Evolutionary conservation across 495 filamentous ascomycete species (phyloP).

Genomic region (Gamarada debralockiae): DNA sequence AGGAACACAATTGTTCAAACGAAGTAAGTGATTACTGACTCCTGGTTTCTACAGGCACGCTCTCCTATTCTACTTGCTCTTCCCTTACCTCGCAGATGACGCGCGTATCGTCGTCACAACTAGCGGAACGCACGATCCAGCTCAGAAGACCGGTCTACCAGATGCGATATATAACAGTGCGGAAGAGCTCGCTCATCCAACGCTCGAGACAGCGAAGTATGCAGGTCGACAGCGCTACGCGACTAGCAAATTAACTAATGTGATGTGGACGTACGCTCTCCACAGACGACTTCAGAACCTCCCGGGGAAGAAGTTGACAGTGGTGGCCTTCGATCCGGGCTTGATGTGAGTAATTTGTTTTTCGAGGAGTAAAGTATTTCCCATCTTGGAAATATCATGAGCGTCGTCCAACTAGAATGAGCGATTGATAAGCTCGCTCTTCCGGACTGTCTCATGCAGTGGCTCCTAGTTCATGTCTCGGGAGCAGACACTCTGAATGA

Average conservation of each 20-base stretch:
- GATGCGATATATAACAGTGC: conserved; percentile 29
- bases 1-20: too few relatives aligned
- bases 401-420: too few relatives aligned
- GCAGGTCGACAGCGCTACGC: conserved; percentile 29
- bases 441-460: too few relatives aligned
- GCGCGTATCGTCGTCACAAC: conserved; percentile 40
- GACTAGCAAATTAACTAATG: conserved; percentile 18
- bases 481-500: too few relatives aligned
- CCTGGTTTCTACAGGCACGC: too few relatives aligned
- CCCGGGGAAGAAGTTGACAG: conserved; percentile 15
- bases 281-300: conserved; percentile 25
- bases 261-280: conserved; percentile 39
- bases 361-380: too few relatives aligned
- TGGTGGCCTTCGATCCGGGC: conserved; percentile 39
- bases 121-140: conserved; percentile 34
- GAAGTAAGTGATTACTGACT: too few relatives aligned
- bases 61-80: conserved; percentile 47
- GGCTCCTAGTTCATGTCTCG: too few relatives aligned
- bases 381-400: too few relatives aligned
- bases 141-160: conserved; percentile 27
- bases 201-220: conserved; percentile 14
- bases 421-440: conserved; percentile 27
- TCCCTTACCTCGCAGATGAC: conserved; percentile 39
- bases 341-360: too few relatives aligned
- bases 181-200: conserved; percentile 31